Evolutionary conservation across 345 rosid genomes (phyloP).

Genomic region (Rhodamnia argentea): DNA sequence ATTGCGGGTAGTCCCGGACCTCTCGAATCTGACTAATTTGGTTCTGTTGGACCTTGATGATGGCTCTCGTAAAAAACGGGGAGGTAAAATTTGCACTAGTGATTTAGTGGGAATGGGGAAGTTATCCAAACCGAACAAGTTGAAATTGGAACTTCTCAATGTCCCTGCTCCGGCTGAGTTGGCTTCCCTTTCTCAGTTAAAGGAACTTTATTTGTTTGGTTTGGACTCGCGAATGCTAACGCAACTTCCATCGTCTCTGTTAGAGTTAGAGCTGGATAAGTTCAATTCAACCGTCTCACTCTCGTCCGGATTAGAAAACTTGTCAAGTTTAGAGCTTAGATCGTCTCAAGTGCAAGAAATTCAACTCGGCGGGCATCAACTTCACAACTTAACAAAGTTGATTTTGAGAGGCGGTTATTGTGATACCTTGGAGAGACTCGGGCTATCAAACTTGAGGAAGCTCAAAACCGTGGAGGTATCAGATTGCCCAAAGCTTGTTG

Average conservation of each 20-base stretch:
- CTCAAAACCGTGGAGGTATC: fast-evolving
- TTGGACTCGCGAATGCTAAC: fast-evolving
- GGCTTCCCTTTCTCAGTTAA: background rate
- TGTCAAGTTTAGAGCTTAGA: fast-evolving
- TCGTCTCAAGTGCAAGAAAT: fast-evolving
- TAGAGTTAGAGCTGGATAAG: fast-evolving
- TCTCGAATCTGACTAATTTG: background rate
- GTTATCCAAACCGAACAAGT: background rate
- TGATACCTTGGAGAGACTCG: background rate
- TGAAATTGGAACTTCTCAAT: fast-evolving
- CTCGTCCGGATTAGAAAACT: background rate
- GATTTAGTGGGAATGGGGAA: background rate
- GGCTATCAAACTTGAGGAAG: background rate
- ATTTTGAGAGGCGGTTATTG: fast-evolving
- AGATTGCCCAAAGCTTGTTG: background rate
- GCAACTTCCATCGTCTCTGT: fast-evolving
- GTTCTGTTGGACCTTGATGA: fast-evolving
- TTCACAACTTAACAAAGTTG: background rate
- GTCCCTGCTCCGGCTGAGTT: background rate
- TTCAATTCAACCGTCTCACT: background rate
- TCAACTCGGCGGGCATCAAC: background rate
- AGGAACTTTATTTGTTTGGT: fast-evolving
- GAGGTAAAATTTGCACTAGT: fast-evolving
- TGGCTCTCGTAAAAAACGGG: fast-evolving
- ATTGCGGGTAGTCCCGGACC: background rate